Percentiles rank a stretch among this genome's conserved stretches.
Conservation (phyloP, 2,329 filamentous ascomycete genomes). For the Calonectria montana region DNA sequence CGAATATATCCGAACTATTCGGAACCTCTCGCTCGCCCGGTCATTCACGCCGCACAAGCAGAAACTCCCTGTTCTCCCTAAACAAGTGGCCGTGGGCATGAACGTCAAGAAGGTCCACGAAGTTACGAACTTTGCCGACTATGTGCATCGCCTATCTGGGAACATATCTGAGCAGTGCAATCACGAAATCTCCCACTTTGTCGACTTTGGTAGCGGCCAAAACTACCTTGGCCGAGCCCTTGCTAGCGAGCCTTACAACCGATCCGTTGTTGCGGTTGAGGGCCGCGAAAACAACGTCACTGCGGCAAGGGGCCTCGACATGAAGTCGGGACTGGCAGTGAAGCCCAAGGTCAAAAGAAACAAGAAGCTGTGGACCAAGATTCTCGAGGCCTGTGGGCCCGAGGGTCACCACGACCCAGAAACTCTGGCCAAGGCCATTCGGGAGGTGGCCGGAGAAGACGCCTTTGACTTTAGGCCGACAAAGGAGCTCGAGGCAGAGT, state of each 20-base stretch:
- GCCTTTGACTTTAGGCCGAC: slow-evolving; percentile 60
- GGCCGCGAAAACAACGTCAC: slow-evolving; percentile 87
- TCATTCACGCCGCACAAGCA: slow-evolving; percentile 61
- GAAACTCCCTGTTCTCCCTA: slow-evolving; percentile 70
- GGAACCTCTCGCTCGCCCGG: slow-evolving; percentile 75
- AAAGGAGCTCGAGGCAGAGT: slow-evolving; percentile 61
- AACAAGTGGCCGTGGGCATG: slow-evolving; percentile 88
- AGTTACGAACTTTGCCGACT: slow-evolving; percentile 89
- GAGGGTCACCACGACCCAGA: slow-evolving; percentile 54
- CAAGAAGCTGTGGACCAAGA: slow-evolving; percentile 79
- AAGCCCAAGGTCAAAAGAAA: slow-evolving; percentile 81
- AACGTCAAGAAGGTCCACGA: slow-evolving; percentile 96
- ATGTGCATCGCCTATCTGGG: slow-evolving; percentile 72
- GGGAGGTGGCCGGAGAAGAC: slow-evolving; percentile 48
- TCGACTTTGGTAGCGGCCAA: slow-evolving; percentile 96
- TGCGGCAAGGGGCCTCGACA: slow-evolving; percentile 85
- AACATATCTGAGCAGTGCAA: slow-evolving; percentile 69
- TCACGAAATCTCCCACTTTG: slow-evolving; percentile 80
- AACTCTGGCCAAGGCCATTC: slow-evolving; percentile 46
- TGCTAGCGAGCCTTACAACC: slow-evolving; percentile 86
- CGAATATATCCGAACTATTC: slow-evolving; percentile 77
- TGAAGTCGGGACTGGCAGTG: slow-evolving; percentile 80
- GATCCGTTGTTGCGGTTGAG: slow-evolving; percentile 91
- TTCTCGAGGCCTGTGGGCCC: slow-evolving; percentile 53
- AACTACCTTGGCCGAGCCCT: slow-evolving; percentile 94